phyloP scores from a whole-genome alignment of 257 asterid species.

The Salvia rosmarinus region DNA sequence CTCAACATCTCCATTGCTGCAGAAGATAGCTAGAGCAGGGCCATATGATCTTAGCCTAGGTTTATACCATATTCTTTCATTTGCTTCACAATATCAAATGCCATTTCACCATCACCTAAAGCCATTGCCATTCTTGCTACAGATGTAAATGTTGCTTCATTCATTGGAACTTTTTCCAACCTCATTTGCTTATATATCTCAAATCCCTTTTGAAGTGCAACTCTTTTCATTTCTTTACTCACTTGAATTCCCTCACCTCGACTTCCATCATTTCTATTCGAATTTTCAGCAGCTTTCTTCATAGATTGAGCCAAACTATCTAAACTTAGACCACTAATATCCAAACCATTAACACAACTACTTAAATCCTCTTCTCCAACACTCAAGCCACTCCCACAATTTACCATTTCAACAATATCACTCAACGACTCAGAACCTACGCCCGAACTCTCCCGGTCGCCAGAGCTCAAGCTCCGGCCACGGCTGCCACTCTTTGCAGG shows the following conservation, averaged over 20 bases:
- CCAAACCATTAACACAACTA: constrained; percentile 28
- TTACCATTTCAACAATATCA: constrained; percentile 37
- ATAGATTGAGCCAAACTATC: constrained; percentile 57
- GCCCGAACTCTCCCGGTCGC: constrained; percentile 28
- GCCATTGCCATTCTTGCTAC: constrained; percentile 89
- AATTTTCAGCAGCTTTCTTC: constrained; percentile 39
- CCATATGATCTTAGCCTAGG: constrained; percentile 73
- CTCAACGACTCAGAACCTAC: constrained; percentile 28
- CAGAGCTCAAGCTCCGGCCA: constrained; percentile 48
- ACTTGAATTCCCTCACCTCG: constrained; percentile 51
- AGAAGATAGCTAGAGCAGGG: constrained; percentile 77
- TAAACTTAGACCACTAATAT: constrained; percentile 39
- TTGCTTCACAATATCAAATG: constrained; percentile 67
- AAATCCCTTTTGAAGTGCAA: constrained; percentile 66
- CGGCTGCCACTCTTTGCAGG: constrained; percentile 82
- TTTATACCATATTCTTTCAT: constrained; percentile 68
- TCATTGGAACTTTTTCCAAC: constrained; percentile 63
- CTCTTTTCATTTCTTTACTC: constrained; percentile 56
- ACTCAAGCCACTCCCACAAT: constrained; percentile 24
- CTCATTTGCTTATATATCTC: constrained; percentile 63
- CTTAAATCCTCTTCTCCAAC: constrained; percentile 7
- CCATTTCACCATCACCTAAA: constrained; percentile 75
- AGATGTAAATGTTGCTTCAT: constrained; percentile 80
- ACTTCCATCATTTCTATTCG: not conserved
- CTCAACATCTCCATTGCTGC: constrained; percentile 66